phyloP scores from a whole-genome alignment of 2,329 filamentous ascomycete species.

The Colletotrichum destructivum region DNA sequence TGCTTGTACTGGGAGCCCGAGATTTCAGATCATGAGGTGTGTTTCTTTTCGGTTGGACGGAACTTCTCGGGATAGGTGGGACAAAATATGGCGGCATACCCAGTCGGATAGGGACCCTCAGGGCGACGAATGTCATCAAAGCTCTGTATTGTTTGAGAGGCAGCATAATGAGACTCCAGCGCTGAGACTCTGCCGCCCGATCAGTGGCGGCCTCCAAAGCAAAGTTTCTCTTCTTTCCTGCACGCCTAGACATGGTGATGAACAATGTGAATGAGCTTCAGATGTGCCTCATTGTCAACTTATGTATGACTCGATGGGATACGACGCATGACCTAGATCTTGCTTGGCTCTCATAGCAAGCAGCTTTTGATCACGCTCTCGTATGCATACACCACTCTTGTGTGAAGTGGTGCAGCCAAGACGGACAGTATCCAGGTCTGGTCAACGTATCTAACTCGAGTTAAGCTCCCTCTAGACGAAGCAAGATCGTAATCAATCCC shows the following conservation, averaged over 20 bases:
- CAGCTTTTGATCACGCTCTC: background rate
- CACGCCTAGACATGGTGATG: slow-evolving; percentile 6
- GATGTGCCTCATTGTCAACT: background rate
- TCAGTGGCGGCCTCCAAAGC: background rate
- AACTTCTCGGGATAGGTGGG: background rate
- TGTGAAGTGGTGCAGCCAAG: background rate
- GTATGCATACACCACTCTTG: background rate
- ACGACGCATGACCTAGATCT: background rate
- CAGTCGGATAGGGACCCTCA: background rate
- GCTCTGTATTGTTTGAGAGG: background rate
- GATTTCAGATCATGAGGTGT: background rate
- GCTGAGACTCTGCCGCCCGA: background rate
- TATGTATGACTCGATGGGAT: background rate
- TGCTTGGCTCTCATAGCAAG: background rate
- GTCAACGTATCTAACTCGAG: too few species aligned
- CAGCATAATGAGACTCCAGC: slow-evolving; percentile 13
- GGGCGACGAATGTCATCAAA: background rate
- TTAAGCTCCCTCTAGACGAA: background rate
- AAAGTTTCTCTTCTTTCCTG: background rate
- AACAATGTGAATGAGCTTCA: background rate
- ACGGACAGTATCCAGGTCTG: background rate
- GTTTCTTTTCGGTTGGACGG: background rate
- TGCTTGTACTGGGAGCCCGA: background rate
- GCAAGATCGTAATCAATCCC: background rate
- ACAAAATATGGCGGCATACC: slow-evolving; percentile 1